Percentiles rank a stretch among this genome's conserved stretches.
Evolutionary conservation across 352 stramenopile genomes (phyloP).

Genomic region (Phytophthora brassicae): DNA sequence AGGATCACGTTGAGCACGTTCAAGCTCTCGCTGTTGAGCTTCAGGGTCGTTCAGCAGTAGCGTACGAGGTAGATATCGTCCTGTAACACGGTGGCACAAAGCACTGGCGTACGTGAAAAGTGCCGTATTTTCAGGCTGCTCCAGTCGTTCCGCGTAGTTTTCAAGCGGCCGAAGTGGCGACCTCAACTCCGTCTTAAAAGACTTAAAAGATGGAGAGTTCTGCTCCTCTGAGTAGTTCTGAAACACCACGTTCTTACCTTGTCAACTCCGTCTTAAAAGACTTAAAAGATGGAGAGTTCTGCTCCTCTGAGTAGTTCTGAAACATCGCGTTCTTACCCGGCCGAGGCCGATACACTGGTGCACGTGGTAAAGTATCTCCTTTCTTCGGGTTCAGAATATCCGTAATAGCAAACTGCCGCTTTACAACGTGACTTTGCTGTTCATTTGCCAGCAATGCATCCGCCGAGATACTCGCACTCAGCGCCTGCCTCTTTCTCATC

Average conservation of each 20-base stretch:
- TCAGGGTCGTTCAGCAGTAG: slow-evolving; percentile 44
- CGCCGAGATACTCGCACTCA: slow-evolving; percentile 43
- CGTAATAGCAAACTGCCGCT: slow-evolving; percentile 32
- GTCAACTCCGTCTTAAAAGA: slow-evolving; percentile 2
- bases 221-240: no score
- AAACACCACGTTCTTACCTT: no score
- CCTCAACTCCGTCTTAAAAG: slow-evolving; percentile 3
- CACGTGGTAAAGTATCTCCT: neutral
- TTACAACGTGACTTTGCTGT: neutral
- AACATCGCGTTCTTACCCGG: no score
- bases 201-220: slow-evolving; percentile 14
- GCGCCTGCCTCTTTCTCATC: slow-evolving; percentile 15
- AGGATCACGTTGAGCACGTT: slow-evolving; percentile 55
- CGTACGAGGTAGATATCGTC: slow-evolving; percentile 52
- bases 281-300: slow-evolving; percentile 15
- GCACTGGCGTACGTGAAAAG: slow-evolving; percentile 71
- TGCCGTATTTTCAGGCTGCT: slow-evolving; percentile 59
- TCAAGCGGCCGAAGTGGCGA: slow-evolving; percentile 5
- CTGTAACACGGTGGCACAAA: slow-evolving; percentile 64
- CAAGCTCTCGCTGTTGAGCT: slow-evolving; percentile 58
- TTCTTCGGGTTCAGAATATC: slow-evolving; percentile 32
- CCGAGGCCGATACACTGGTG: slow-evolving; percentile 18
- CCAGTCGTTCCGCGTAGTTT: slow-evolving; percentile 41
- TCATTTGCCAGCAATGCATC: slow-evolving; percentile 24
- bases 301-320: no score